Base-by-base conservation (phyloP, 2,329 filamentous ascomycete species). In the Cordyceps cicadae region DNA sequence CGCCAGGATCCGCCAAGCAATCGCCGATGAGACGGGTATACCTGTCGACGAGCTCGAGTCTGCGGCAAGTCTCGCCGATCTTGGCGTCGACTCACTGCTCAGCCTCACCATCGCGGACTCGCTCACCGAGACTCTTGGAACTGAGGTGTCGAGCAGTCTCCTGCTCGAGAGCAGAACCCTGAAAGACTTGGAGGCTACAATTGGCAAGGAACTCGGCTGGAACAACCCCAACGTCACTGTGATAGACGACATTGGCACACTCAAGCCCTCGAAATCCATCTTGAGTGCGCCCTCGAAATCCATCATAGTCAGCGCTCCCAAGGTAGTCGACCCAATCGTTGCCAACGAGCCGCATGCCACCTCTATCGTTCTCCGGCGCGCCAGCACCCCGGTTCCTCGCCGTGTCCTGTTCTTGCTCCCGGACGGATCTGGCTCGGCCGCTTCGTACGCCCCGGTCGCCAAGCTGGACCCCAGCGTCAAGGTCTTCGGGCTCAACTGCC, bases 401-500 rank as follows among this genome's bases (percentile, higher is more conserved):
- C 24, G 46, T 29, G 24, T 49, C 7, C 11, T 71, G 2, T 70
- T 69, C 48, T 61, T 71, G 34, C 65, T 71, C n/a, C 69, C 69
- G 5, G 69, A 71, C 29, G 69, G 69, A 2, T 71, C 69, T 8
- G 69, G 69, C 0, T 70, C 68, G 5, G 69, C 69, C 0, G 64
- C 68, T 0, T 71, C 69, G 0, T 70, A 70, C 45, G 64, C 63
- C 2, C 52, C 64, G 12, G 34, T 66, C 11, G 54, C 46, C 46
- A 49, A 49, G 9, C 46, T 49, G 46, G 46, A 49, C 3, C 24
- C 46, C 2, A 29, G 46, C 15, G 46, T 49, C 1, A 29, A 29
- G 26, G 51, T 63, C 9, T 59, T 48, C 19, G 62, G 50, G 3
- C 32, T 63, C 37, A 68, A 70, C 67, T 24, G 76, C 76, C 84